Conservation (phyloP, 2,329 filamentous ascomycete species). For the Rhytidhysteron rufulum region DNA sequence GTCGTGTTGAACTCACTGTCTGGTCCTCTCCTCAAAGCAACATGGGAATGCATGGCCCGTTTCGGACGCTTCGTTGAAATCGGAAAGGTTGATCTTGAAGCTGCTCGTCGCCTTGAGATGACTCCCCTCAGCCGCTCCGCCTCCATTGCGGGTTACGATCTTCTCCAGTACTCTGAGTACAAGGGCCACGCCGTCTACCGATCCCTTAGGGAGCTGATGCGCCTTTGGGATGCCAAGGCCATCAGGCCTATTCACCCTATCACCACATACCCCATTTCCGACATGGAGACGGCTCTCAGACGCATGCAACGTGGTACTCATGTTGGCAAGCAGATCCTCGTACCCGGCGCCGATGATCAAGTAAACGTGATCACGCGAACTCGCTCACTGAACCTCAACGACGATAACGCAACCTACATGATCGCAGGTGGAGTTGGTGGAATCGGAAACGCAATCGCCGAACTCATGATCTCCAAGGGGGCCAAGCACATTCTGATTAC, state of each 20-base stretch:
- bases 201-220: neutral
- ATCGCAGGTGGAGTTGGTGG: conserved; percentile 2
- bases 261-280: conserved; percentile 2
- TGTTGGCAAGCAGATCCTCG: neutral
- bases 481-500: neutral
- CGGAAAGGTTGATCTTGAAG: conserved; percentile 1
- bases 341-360: neutral
- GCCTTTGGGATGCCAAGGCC: neutral
- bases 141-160: neutral
- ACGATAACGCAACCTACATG: neutral
- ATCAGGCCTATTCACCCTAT: conserved; percentile 2
- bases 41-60: conserved; percentile 1
- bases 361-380: neutral
- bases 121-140: conserved; percentile 1
- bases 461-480: neutral
- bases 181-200: too few relatives aligned
- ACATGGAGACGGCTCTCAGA: conserved; percentile 6
- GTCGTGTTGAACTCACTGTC: conserved; percentile 19
- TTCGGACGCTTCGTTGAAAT: conserved; percentile 2
- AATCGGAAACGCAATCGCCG: conserved; percentile 1
- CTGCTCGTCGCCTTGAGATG: conserved; percentile 5
- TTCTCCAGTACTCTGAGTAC: neutral
- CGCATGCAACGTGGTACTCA: conserved; percentile 7
- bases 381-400: neutral
- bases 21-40: neutral